Evolutionary conservation across 225 moss, liverwort and hornwort genomes (phyloP).

Genomic region (Anthoceros angustus): DNA sequence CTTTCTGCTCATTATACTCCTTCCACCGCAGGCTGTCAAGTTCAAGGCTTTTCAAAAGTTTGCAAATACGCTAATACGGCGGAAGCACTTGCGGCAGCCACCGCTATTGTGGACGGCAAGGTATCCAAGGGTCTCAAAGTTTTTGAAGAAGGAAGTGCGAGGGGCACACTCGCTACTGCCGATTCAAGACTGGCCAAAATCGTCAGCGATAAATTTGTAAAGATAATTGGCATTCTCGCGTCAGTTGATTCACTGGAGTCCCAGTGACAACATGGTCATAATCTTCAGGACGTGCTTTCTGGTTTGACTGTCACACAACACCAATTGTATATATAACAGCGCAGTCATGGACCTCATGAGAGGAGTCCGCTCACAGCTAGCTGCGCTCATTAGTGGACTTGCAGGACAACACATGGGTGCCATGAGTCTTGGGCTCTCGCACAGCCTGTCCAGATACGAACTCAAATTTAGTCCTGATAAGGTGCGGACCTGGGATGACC

Average conservation of each 20-base stretch:
- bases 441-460: slow-evolving; percentile 75
- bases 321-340: slow-evolving; percentile 61
- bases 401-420: slow-evolving; percentile 70
- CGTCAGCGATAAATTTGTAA: slow-evolving; percentile 65
- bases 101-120: slow-evolving; percentile 70
- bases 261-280: neutral
- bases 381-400: slow-evolving; percentile 64
- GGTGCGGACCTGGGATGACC: neutral
- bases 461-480: slow-evolving; percentile 89
- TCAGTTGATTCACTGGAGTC: neutral
- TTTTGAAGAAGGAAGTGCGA: slow-evolving; percentile 53
- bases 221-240: neutral
- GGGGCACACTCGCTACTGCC: slow-evolving; percentile 57
- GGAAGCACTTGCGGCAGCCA: slow-evolving; percentile 63
- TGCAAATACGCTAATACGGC: slow-evolving; percentile 70
- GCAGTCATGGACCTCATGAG: slow-evolving; percentile 71
- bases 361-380: slow-evolving; percentile 53
- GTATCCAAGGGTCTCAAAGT: slow-evolving; percentile 61
- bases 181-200: slow-evolving; percentile 78
- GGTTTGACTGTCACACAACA: slow-evolving; percentile 19
- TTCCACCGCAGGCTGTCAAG: slow-evolving; percentile 37
- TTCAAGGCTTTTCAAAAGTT: slow-evolving; percentile 85
- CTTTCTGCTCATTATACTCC: too few species aligned
- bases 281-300: neutral
- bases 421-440: slow-evolving; percentile 80